phyloP scores from a whole-genome alignment of 495 filamentous ascomycete species.

The Choiromyces venosus region DNA sequence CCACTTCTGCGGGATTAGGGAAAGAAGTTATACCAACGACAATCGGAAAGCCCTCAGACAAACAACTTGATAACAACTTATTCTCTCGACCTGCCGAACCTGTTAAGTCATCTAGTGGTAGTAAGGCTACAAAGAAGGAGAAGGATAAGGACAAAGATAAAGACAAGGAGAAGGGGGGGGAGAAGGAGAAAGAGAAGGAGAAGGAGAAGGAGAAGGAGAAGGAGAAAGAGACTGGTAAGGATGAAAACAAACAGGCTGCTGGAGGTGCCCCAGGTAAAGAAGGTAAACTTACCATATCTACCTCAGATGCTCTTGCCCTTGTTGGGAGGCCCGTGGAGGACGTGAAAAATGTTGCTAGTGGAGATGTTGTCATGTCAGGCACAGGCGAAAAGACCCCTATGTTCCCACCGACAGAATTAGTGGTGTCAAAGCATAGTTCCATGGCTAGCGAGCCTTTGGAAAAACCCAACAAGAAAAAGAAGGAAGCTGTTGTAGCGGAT shows the following conservation, averaged over 20 bases:
- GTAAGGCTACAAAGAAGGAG: slow-evolving; percentile 21
- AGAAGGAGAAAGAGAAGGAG: slow-evolving; percentile 7
- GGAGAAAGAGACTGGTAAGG: slow-evolving; percentile 5
- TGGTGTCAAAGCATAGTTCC: slow-evolving; percentile 17
- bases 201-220: slow-evolving; percentile 23
- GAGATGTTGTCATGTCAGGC: slow-evolving; percentile 16
- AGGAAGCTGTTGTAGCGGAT: slow-evolving; percentile 47
- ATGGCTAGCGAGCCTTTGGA: slow-evolving; percentile 50
- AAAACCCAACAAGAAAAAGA: slow-evolving; percentile 79
- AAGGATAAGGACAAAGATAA: slow-evolving; percentile 25
- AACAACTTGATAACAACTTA: neutral
- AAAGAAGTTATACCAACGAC: neutral
- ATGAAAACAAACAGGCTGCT: neutral
- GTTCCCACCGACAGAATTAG: neutral
- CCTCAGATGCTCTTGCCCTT: slow-evolving; percentile 3
- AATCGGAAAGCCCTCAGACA: neutral
- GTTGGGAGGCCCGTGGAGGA: neutral
- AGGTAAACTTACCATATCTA: slow-evolving; percentile 9
- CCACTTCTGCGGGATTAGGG: slow-evolving; percentile 4
- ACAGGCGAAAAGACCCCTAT: neutral
- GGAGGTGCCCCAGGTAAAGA: slow-evolving; percentile 7
- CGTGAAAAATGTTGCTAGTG: neutral
- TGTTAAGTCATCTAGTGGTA: neutral
- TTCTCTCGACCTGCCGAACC: neutral
- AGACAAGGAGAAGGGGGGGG: slow-evolving; percentile 6